Percentiles rank a stretch among this genome's conserved stretches.
Evolutionary conservation across 225 moss, liverwort and hornwort genomes (phyloP).

Genomic region (Asterella californica): DNA sequence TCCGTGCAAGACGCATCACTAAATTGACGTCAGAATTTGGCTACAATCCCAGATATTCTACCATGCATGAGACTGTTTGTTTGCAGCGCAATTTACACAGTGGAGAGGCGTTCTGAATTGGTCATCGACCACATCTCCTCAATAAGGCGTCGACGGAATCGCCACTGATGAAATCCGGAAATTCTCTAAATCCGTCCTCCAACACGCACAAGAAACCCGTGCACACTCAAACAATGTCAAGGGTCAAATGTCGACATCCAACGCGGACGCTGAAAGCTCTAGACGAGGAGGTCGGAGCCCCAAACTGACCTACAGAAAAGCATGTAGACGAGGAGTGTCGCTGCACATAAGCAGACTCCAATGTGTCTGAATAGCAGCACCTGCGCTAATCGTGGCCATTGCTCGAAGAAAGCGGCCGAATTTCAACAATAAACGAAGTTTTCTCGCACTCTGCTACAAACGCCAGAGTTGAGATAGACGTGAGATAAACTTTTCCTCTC

Average conservation of each 20-base stretch:
- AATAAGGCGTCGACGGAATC: no score
- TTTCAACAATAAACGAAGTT: not conserved
- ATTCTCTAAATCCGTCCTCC: not conserved
- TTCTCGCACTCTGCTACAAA: not conserved
- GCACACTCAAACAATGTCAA: no score
- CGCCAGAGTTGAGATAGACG: not conserved
- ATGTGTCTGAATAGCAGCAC: not conserved
- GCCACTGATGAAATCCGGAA: not conserved
- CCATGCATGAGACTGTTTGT: not conserved
- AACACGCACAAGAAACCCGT: no score
- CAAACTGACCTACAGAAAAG: not conserved
- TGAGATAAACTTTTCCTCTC: no score
- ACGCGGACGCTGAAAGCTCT: not conserved
- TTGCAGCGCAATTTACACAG: no score
- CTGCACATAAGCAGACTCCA: not conserved
- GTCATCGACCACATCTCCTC: not conserved
- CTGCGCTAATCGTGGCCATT: not conserved
- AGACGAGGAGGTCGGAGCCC: not conserved
- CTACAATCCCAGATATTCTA: not conserved
- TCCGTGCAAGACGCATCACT: not conserved
- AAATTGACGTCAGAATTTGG: not conserved
- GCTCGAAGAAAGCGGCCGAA: not conserved
- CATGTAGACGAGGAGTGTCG: not conserved
- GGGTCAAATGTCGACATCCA: no score
- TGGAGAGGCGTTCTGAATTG: no score